Evolutionary conservation across 225 moss, liverwort and hornwort genomes (phyloP), one percentile per base, ranked within the genome.

Genomic region (Marchantia paleacea): DNA sequence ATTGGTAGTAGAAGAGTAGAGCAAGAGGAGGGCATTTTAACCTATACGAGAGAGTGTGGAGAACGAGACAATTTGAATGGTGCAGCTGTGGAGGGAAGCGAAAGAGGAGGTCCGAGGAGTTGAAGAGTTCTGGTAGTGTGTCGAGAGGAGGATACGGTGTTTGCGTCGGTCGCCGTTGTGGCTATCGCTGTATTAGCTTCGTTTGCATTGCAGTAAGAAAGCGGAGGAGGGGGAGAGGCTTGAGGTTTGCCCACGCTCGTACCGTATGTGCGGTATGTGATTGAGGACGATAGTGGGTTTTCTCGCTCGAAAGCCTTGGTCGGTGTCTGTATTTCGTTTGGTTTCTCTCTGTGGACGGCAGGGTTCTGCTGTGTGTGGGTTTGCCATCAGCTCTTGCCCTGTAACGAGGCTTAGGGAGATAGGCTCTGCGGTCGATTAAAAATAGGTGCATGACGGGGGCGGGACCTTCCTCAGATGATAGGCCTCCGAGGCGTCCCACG

Each of bases 361-460:
- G 70, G 67, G 79, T n/a, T 69, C 31, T 13, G n/a, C 30, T 69
- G 69, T 79, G 8, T 12, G 79, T 54, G 54, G 8, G 54, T 69
- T 69, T 70, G 28, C 55, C 20, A 67, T 49, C 47, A 51, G 78
- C 64, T 66, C 65, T 65, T 20, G 31, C 20, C 22, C 12, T n/a
- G 51, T 64, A 65, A 16, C 31, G 62, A 65, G 19, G 57, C 28
- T 75, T 75, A 57, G 55, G 26, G 52, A 50, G 81, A 47, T 69
- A 72, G 83, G 80, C 75, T 55, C 26, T 22, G 24, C 31, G 76
- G 80, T 62, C 69, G 82, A 77, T 64, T 75, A 71, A 80, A 78
- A 78, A 76, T 86, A 86, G 83, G 87, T 87, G 87, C 82, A 87
- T 87, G 87, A 87, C 87, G 80, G 87, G 87, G 82, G 87, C 85